Evolutionary conservation across 202 grass and related monocot genomes (phyloP).

Genomic region (Panicum virgatum): DNA sequence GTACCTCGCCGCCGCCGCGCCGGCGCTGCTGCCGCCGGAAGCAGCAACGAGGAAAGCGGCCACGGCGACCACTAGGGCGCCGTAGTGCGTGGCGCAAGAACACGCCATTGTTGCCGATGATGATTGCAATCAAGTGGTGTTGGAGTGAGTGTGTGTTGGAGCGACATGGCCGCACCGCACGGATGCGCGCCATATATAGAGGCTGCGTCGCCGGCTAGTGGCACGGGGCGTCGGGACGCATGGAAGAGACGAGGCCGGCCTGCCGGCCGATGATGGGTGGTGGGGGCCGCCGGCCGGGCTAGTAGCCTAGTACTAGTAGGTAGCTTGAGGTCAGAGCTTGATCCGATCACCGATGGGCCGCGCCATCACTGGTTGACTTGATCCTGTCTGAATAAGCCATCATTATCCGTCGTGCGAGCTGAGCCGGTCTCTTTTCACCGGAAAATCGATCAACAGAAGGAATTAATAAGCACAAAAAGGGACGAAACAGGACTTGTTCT

Average conservation of each 20-base stretch:
- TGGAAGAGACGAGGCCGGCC: conserved; percentile 36
- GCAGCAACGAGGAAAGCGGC: background rate
- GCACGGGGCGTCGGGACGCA: background rate
- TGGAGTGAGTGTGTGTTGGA: background rate
- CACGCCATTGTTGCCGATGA: background rate
- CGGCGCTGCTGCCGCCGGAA: background rate
- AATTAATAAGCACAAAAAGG: background rate
- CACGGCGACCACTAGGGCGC: background rate
- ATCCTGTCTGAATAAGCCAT: conserved; percentile 10
- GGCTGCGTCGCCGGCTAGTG: background rate
- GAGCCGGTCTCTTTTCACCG: background rate
- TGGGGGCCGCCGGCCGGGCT: background rate
- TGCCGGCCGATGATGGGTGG: conserved; percentile 33
- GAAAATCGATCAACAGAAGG: background rate
- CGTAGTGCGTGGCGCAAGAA: background rate
- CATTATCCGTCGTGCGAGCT: background rate
- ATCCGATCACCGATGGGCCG: background rate
- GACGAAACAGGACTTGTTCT: background rate
- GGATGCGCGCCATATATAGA: conserved; percentile 26
- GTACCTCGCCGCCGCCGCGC: conserved; percentile 25
- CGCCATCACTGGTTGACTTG: conserved; percentile 37
- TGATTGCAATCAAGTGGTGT: background rate
- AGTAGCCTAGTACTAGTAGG: background rate
- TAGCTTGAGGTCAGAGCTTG: conserved; percentile 19
- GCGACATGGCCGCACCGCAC: background rate